phyloP scores from a whole-genome alignment of 257 asterid species.

The Nyctanthes arbortristis region DNA sequence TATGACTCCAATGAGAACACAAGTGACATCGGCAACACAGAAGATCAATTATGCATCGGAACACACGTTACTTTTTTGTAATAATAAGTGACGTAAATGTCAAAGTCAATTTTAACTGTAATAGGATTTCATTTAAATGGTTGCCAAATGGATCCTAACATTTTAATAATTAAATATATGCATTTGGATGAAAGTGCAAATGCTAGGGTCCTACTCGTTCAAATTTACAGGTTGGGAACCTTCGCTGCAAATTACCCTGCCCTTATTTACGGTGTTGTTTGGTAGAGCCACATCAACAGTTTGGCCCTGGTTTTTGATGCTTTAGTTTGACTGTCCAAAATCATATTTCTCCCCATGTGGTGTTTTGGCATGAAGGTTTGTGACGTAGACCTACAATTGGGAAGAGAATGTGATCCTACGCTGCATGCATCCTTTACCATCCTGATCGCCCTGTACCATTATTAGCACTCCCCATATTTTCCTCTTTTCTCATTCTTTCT shows the following conservation, averaged over 20 bases:
- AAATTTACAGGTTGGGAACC: too few relatives aligned
- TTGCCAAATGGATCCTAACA: too few relatives aligned
- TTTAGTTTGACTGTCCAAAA: not conserved
- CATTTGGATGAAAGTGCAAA: too few relatives aligned
- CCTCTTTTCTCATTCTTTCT: not conserved
- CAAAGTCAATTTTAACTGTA: too few relatives aligned
- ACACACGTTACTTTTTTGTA: too few relatives aligned
- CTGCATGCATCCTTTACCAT: not conserved
- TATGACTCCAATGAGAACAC: slow-evolving; percentile 2
- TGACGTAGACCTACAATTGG: not conserved
- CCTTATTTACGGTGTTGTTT: not conserved
- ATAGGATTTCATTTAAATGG: too few relatives aligned
- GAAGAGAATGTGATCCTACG: not conserved
- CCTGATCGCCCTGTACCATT: not conserved
- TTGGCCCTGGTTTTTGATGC: not conserved
- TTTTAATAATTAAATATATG: too few relatives aligned
- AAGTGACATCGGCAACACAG: slow-evolving; percentile 1
- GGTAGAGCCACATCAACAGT: not conserved
- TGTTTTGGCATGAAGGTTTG: not conserved
- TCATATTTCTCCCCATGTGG: not conserved
- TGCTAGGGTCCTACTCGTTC: too few relatives aligned
- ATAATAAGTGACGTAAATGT: too few relatives aligned
- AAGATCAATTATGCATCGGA: slow-evolving; percentile 4
- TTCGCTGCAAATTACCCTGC: too few relatives aligned
- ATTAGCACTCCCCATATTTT: not conserved